Base-by-base conservation (phyloP, 176 grass and related monocot species). In the Leersia perrieri region DNA sequence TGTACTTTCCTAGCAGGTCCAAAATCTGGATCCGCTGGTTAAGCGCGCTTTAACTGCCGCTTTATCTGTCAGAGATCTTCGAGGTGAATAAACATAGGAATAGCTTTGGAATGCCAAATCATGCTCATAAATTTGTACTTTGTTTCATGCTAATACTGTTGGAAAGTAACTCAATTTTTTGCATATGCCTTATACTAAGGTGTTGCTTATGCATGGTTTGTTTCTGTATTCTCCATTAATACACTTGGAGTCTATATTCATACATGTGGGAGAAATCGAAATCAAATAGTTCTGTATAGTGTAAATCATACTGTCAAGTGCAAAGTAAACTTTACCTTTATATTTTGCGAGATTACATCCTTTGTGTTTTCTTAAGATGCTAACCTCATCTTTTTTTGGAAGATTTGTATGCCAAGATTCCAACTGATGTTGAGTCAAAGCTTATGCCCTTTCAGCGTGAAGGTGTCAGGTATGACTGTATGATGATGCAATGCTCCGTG, bases 391-490 rank as follows among this genome's bases (percentile, higher is more conserved):
- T 57, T 30, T 76, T 53, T 87, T 61, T 34, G 22, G 73, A 90
- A 98, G 95, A 74, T 91, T 66, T 92, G 51, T 98, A 98, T 82
- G 81, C 75, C 76, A 94, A 74, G 69, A 94, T 98, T 65, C 88
- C 95, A n/a, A 32, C 77, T 41, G 68, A 91, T 74, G 51, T 98
- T 74, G 90, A 98, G 63, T 87, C 73, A 3, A 92, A 92, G 71
- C 95, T 98, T 72, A 89, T 98, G 83, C 78, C 86, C 44, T 98
- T 98, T 80, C 95, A 98, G 82, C 82, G 86, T 74, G 95, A 98
- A 83, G 90, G 95, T 14, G 68, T 98, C 75, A 93, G 92, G 92
- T 97, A 85, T 74, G 70, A 13, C 32, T 89, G 92, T 97, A 85
- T 74, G 70, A 13, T 36, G 57, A 82, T 85, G 26, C 39, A 72